A percentile compares a stretch with the other conserved stretches of the same genome.
phyloP scores from a whole-genome alignment of 2,329 filamentous ascomycete genomes.

The Cytospora leucostoma region DNA sequence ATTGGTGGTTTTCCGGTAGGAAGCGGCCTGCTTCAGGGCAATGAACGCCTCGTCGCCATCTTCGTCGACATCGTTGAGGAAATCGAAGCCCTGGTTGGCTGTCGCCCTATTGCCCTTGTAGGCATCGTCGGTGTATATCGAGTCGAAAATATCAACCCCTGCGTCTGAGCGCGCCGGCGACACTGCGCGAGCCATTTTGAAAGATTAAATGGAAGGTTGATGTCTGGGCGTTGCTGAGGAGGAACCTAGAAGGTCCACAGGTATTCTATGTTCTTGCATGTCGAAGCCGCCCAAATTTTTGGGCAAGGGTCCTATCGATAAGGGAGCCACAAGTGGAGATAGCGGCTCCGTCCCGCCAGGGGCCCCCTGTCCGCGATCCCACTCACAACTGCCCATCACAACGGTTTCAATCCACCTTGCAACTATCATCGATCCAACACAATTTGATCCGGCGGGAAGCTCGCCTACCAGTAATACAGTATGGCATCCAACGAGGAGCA shows the following conservation, averaged over 20 bases:
- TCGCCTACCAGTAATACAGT: slow-evolving; percentile 18
- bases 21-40: slow-evolving; percentile 80
- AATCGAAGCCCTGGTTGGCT: slow-evolving; percentile 44
- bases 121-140: slow-evolving; percentile 67
- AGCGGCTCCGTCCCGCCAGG: neutral
- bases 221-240: neutral
- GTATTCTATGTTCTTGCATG: slow-evolving; percentile 13
- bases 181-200: slow-evolving; percentile 68
- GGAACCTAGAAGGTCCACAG: neutral
- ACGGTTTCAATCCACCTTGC: slow-evolving; percentile 16
- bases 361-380: slow-evolving; percentile 1
- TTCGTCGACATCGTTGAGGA: slow-evolving; percentile 54
- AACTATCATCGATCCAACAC: slow-evolving; percentile 14
- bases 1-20: slow-evolving; percentile 82
- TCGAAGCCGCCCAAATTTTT: slow-evolving; percentile 1
- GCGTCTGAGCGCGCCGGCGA: slow-evolving; percentile 87
- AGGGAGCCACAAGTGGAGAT: slow-evolving; percentile 4
- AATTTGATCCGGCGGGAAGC: slow-evolving; percentile 26
- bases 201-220: neutral
- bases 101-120: slow-evolving; percentile 40
- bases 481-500: slow-evolving; percentile 57
- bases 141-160: slow-evolving; percentile 85
- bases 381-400: slow-evolving; percentile 5
- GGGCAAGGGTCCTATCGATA: slow-evolving; percentile 16
- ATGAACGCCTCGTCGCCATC: slow-evolving; percentile 87